Conservation (phyloP, 352 stramenopile species). For the Phytophthora fragariaefolia region DNA sequence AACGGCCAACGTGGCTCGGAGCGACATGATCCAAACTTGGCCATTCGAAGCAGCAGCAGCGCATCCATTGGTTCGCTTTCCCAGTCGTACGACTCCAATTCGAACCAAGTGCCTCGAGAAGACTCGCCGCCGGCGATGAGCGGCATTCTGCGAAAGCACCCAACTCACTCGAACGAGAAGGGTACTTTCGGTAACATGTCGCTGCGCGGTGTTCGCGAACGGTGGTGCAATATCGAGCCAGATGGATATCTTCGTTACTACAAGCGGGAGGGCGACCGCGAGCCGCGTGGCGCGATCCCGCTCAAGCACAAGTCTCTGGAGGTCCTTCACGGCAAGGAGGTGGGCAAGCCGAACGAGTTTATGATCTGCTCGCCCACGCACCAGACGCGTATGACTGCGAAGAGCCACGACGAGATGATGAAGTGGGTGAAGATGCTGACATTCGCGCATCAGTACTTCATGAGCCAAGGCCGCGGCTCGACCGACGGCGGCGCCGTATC, state of each 20-base stretch:
- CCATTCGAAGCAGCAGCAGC: conserved; percentile 57
- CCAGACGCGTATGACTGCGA: conserved; percentile 77
- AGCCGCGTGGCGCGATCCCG: conserved; percentile 70
- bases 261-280: conserved; percentile 81
- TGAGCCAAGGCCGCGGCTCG: conserved; percentile 42
- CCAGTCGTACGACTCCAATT: conserved; percentile 64
- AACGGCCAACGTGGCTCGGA: conserved; percentile 37
- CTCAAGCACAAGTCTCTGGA: conserved; percentile 73
- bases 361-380: conserved; percentile 78
- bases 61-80: conserved; percentile 61
- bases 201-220: conserved; percentile 71
- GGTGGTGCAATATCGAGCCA: conserved; percentile 76
- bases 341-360: conserved; percentile 79
- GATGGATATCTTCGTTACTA: conserved; percentile 76
- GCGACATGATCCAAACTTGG: conserved; percentile 36
- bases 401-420: conserved; percentile 76
- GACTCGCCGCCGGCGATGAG: conserved; percentile 49
- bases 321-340: conserved; percentile 71
- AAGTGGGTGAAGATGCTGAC: conserved; percentile 71
- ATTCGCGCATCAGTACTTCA: conserved; percentile 58
- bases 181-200: conserved; percentile 83
- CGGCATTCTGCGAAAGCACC: conserved; percentile 76
- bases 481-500: conserved; percentile 31
- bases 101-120: conserved; percentile 40
- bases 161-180: conserved; percentile 82